These are phyloP conservation scores for Oenanthe sinensis DNA, from an alignment of 129 eudicot genomes.

Conservation along the genomic window DNA sequence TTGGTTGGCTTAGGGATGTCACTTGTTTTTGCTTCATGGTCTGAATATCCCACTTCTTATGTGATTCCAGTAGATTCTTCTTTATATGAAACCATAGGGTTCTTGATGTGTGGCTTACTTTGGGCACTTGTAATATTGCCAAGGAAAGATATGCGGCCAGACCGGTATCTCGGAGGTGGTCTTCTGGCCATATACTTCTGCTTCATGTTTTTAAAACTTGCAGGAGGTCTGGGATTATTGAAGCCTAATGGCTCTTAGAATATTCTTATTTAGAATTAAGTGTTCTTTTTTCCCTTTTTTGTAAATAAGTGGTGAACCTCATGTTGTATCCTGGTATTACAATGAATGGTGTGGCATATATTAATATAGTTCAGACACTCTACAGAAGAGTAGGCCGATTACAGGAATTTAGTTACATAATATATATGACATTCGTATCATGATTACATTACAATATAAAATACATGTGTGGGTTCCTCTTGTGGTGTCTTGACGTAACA, in stretches of 20 bases:
- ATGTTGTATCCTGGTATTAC: neutral
- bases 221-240: conserved; percentile 40
- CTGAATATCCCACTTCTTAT: conserved; percentile 37
- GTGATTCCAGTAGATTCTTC: conserved; percentile 35
- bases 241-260: neutral
- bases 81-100: conserved; percentile 45
- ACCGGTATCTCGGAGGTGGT: conserved; percentile 50
- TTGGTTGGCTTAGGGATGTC: conserved; percentile 62
- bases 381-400: neutral
- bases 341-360: neutral
- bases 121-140: conserved; percentile 76
- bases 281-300: neutral
- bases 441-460: neutral
- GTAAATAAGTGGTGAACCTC: neutral
- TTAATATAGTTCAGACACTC: neutral
- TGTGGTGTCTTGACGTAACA: conserved; percentile 4
- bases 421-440: neutral
- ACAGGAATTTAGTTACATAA: neutral
- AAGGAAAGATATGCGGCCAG: conserved; percentile 45
- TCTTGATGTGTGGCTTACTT: conserved; percentile 49
- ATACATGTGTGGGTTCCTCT: neutral
- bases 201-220: conserved; percentile 44
- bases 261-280: neutral
- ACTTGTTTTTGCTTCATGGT: conserved; percentile 45
- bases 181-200: conserved; percentile 56